Percentiles rank a stretch among this genome's conserved stretches.
Conservation (phyloP, 1,284 basidiomycete species). For the Cystobasidium slooffiae region DNA sequence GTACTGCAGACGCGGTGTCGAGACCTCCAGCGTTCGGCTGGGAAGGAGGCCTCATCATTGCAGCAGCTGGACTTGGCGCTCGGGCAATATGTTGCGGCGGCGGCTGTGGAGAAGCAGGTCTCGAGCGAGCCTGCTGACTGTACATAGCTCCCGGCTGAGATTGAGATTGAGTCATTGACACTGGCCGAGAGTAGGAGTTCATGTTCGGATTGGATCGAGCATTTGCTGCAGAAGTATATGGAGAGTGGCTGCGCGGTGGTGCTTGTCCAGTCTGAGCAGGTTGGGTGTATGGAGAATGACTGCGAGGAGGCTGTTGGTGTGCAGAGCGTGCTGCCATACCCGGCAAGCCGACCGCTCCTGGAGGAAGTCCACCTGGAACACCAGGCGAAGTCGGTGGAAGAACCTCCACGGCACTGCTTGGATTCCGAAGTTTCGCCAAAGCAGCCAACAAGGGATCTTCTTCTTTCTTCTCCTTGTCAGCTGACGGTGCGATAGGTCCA, state of each 20-base stretch:
- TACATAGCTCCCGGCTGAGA: conserved; percentile 21
- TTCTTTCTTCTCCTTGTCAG: conserved; percentile 34
- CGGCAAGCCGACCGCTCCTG: conserved; percentile 22
- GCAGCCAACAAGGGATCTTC: conserved; percentile 42
- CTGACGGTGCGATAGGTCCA: conserved; percentile 4
- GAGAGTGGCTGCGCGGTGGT: conserved; percentile 29
- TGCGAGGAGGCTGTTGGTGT: conserved; percentile 1
- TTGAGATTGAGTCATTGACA: conserved; percentile 15
- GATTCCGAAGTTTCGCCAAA: conserved; percentile 40
- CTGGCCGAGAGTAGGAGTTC: conserved; percentile 11
- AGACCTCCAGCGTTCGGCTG: conserved; percentile 3
- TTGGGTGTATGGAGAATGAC: conserved; percentile 25
- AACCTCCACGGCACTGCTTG: conserved; percentile 39
- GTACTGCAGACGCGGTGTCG: conserved; percentile 6
- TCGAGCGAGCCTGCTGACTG: conserved; percentile 23
- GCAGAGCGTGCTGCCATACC: conserved; percentile 7
- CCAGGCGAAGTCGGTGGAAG: conserved; percentile 34
- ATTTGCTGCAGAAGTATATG: conserved; percentile 26
- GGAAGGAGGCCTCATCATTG: conserved; percentile 43
- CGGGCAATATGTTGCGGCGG: conserved; percentile 22
- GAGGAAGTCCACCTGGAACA: conserved; percentile 1
- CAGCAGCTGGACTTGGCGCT: conserved; percentile 37
- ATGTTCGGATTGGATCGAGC: conserved; percentile 28
- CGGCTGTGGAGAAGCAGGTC: conserved; percentile 36
- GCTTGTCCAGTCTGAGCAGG: not conserved